Evolutionary conservation across 192 early-diverging fungal genomes (phyloP).

Genomic region (Coemansia sp.): DNA sequence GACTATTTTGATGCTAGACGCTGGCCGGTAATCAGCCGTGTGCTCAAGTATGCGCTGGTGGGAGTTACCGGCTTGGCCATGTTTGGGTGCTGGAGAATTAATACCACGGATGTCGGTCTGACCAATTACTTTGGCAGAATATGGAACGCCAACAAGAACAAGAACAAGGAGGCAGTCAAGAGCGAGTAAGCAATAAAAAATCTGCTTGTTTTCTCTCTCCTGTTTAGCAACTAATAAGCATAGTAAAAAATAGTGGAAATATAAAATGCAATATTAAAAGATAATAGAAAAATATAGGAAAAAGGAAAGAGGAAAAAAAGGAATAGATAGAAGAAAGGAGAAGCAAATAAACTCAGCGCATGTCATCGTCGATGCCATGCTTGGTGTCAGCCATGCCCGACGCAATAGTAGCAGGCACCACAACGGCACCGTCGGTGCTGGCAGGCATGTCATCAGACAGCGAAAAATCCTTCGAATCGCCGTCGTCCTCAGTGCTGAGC

Average conservation of each 20-base stretch:
- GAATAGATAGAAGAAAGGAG: not conserved
- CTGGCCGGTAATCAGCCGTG: slow-evolving; percentile 61
- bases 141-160: slow-evolving; percentile 72
- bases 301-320: not conserved
- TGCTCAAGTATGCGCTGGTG: slow-evolving; percentile 68
- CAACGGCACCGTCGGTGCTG: not conserved
- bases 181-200: slow-evolving; percentile 3
- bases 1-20: slow-evolving; percentile 85
- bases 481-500: not conserved
- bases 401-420: not conserved
- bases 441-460: not conserved
- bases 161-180: not conserved
- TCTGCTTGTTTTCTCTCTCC: too few relatives aligned
- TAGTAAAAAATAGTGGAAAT: not conserved
- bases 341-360: not conserved
- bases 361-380: slow-evolving; percentile 6
- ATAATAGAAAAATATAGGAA: slow-evolving; percentile 5
- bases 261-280: not conserved
- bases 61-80: slow-evolving; percentile 70
- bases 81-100: slow-evolving; percentile 91
- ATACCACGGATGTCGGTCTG: slow-evolving; percentile 93
- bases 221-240: too few relatives aligned
- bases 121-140: slow-evolving; percentile 81
- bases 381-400: not conserved
- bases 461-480: not conserved